phyloP scores from a whole-genome alignment of 495 filamentous ascomycete species.

The Neurospora pannonica region DNA sequence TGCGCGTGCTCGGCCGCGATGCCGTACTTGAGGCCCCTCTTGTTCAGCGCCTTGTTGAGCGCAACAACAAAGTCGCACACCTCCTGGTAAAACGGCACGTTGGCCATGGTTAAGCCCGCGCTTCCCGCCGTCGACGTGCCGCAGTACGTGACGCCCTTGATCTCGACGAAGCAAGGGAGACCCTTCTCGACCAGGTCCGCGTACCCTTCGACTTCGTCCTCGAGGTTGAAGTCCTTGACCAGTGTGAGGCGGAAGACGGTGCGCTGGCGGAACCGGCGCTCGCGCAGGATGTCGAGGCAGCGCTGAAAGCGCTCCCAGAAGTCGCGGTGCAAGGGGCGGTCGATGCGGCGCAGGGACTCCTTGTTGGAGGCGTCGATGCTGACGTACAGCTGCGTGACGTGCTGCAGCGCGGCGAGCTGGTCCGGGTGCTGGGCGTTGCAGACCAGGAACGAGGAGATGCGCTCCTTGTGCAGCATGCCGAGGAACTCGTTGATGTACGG shows the following conservation, averaged over 20 bases:
- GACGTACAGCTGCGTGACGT: slow-evolving; percentile 91
- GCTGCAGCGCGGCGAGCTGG: slow-evolving; percentile 68
- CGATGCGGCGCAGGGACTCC: slow-evolving; percentile 78
- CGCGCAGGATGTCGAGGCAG: slow-evolving; percentile 81
- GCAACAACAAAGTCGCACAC: slow-evolving; percentile 69
- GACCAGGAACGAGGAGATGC: slow-evolving; percentile 88
- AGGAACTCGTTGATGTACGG: slow-evolving; percentile 91
- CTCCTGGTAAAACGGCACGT: slow-evolving; percentile 91
- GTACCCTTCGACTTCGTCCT: slow-evolving; percentile 85
- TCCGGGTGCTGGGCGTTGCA: slow-evolving; percentile 98
- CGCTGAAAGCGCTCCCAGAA: slow-evolving; percentile 93
- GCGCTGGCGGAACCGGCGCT: slow-evolving; percentile 69
- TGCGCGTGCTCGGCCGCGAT: slow-evolving; percentile 93
- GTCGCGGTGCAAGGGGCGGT: slow-evolving; percentile 85
- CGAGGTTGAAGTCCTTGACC: slow-evolving; percentile 92
- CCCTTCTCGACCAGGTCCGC: slow-evolving; percentile 78
- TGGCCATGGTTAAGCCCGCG: slow-evolving; percentile 86
- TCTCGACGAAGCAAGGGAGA: slow-evolving; percentile 81
- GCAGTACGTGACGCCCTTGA: slow-evolving; percentile 96
- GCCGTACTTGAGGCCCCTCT: slow-evolving; percentile 68
- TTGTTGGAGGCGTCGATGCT: slow-evolving; percentile 88
- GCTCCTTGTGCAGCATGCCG: slow-evolving; percentile 68
- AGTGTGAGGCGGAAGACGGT: slow-evolving; percentile 94
- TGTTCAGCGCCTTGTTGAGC: slow-evolving; percentile 54
- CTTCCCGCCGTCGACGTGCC: slow-evolving; percentile 72